These are phyloP conservation scores for Mallotus nudiflorus DNA, from an alignment of 345 rosid species.

Conservation along the genomic window DNA sequence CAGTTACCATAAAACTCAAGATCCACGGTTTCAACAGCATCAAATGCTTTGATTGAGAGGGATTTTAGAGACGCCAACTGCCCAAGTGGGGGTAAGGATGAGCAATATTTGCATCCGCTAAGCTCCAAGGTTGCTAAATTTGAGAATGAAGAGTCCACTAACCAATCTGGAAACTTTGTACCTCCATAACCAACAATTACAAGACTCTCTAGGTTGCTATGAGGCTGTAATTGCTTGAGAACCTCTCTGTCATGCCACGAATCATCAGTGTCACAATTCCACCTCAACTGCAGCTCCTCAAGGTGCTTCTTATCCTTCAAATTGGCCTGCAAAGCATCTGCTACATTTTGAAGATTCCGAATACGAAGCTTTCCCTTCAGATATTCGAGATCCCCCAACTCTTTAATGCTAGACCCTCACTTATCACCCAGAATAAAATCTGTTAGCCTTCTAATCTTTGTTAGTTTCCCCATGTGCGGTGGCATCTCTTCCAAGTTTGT, in stretches of 20 bases:
- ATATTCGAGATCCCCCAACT: constrained; percentile 5
- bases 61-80: constrained; percentile 6
- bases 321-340: not conserved
- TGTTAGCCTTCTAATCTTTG: not conserved
- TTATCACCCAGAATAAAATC: constrained; percentile 3
- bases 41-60: not conserved
- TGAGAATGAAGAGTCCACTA: constrained; percentile 6
- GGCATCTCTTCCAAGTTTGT: constrained; percentile 20
- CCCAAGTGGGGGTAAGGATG: constrained; percentile 17
- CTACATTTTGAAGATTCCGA: constrained; percentile 8
- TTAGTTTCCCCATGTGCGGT: no score
- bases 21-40: not conserved
- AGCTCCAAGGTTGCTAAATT: not conserved
- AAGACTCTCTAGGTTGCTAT: not conserved
- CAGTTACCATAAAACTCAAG: constrained; percentile 4
- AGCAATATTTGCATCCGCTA: not conserved
- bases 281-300: constrained; percentile 4
- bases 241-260: constrained; percentile 8
- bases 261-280: constrained; percentile 5
- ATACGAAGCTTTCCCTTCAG: not conserved
- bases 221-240: constrained; percentile 14
- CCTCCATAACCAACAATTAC: constrained; percentile 6
- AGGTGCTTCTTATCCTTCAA: constrained; percentile 10
- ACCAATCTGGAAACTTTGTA: constrained; percentile 6
- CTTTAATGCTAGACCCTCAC: not conserved